Evolutionary conservation across 2,329 filamentous ascomycete genomes (phyloP).

Genomic region (Penicillium sp.): DNA sequence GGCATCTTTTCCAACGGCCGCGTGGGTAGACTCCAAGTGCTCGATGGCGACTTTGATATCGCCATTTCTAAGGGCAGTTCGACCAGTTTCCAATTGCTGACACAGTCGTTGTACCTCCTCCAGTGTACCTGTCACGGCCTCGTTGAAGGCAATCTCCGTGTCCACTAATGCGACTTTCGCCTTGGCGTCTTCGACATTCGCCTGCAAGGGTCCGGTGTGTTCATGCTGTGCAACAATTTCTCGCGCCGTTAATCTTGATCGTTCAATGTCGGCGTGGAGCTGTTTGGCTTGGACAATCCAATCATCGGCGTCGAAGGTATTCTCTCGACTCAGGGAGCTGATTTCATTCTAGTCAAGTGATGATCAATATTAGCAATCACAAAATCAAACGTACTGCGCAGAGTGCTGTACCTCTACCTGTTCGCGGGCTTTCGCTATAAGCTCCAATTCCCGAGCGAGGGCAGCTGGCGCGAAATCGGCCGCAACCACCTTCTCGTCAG

Average conservation of each 20-base stretch:
- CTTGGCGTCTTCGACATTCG: conserved; percentile 62
- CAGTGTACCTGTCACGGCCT: conserved; percentile 52
- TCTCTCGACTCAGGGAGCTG: conserved; percentile 72
- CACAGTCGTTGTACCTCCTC: conserved; percentile 55
- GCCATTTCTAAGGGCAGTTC: conserved; percentile 47
- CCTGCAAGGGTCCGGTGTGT: conserved; percentile 63
- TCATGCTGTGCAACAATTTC: conserved; percentile 80
- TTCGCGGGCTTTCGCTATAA: conserved; percentile 54
- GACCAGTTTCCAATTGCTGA: conserved; percentile 49
- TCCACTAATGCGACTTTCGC: conserved; percentile 58
- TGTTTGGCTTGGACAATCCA: conserved; percentile 86
- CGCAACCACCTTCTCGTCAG: conserved; percentile 58
- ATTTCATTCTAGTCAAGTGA: conserved; percentile 63
- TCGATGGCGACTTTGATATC: conserved; percentile 52
- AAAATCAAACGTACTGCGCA: neutral
- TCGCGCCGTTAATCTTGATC: conserved; percentile 74
- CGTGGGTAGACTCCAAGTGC: conserved; percentile 47
- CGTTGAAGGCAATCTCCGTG: conserved; percentile 62
- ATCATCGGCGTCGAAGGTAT: conserved; percentile 74
- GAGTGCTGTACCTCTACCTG: conserved; percentile 51
- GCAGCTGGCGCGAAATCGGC: conserved; percentile 52
- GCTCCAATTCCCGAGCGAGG: conserved; percentile 52
- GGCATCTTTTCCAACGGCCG: conserved; percentile 27
- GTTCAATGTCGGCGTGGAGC: conserved; percentile 81
- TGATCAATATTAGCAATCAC: conserved; percentile 1